Percentiles rank a stretch among this genome's conserved stretches.
Conservation (phyloP, 2,329 filamentous ascomycete species). For the Alternaria triticimaculans region DNA sequence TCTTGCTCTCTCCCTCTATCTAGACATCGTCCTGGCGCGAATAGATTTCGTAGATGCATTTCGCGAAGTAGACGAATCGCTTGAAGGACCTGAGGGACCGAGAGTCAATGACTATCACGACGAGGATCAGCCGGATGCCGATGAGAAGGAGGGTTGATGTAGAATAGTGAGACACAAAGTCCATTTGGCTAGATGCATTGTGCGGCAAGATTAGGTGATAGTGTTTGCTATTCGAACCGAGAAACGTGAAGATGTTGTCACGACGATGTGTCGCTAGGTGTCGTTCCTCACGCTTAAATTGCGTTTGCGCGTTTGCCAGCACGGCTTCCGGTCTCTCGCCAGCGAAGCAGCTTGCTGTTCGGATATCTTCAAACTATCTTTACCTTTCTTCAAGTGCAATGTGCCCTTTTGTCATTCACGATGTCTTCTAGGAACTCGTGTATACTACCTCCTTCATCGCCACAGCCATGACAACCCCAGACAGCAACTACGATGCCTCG, state of each 20-base stretch:
- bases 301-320: background rate
- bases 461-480: background rate
- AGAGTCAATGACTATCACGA: background rate
- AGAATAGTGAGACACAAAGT: accelerated
- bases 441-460: background rate
- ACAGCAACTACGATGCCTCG: background rate
- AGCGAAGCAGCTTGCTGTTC: background rate
- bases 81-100: background rate
- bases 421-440: background rate
- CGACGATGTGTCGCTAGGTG: background rate
- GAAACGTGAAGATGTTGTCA: background rate
- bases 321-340: background rate
- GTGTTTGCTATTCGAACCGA: background rate
- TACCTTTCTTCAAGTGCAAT: background rate
- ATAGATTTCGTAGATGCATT: background rate
- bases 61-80: background rate
- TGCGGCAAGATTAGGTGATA: background rate
- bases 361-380: background rate
- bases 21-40: background rate
- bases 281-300: background rate
- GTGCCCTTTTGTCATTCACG: background rate
- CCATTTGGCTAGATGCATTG: background rate
- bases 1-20: background rate
- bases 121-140: background rate
- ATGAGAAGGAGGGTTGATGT: background rate